Evolutionary conservation across 2,329 filamentous ascomycete species (phyloP), one percentile per base, ranked within the genome.

Genomic region (Aspergillus sp.): DNA sequence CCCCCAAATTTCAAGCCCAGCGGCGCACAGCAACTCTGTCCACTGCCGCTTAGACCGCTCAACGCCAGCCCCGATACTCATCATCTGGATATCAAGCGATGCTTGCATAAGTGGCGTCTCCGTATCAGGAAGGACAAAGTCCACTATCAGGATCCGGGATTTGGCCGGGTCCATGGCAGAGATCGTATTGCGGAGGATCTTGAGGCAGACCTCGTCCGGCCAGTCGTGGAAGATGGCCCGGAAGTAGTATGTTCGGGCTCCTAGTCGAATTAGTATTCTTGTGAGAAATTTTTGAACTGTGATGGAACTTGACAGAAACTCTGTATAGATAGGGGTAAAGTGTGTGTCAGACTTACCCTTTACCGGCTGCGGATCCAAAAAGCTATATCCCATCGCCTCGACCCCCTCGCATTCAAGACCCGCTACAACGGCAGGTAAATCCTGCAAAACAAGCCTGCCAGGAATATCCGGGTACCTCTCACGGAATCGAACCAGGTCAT

Each of bases 191-290:
- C 49, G 50, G 20, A 76, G 53, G 26, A 76, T 74, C 41, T 62
- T 56, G n/a, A 64, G 65, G 50, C 69, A 73, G 26, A 69, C 62
- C 5, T 67, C 52, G 50, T 75, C 72, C 0, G 71, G 65, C 74
- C 73, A 76, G 60, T 76, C 71, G 43, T 75, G 72, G 57, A 74
- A 72, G 44, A 75, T 72, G 24, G 69, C 65, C 12, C 72, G 69
- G 55, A 76, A 71, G 57, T 72, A 75, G 62, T 76, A 76, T 2
- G 60, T 61, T 20, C 65, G 64, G 6, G 74, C 73, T 1, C 69
- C 71, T 69, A 41, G n/a, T 26, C 4, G 18, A 39, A 32, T 34
- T 26, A n/a, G 26, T 30, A 26, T 8, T 8, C 22, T 6, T 26
- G 2, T 1, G 2, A 26, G 24, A 0, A 9, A 3, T 30, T 1